Conservation (phyloP, 2,329 filamentous ascomycete genomes). For the Hymenoscyphus albidus region DNA sequence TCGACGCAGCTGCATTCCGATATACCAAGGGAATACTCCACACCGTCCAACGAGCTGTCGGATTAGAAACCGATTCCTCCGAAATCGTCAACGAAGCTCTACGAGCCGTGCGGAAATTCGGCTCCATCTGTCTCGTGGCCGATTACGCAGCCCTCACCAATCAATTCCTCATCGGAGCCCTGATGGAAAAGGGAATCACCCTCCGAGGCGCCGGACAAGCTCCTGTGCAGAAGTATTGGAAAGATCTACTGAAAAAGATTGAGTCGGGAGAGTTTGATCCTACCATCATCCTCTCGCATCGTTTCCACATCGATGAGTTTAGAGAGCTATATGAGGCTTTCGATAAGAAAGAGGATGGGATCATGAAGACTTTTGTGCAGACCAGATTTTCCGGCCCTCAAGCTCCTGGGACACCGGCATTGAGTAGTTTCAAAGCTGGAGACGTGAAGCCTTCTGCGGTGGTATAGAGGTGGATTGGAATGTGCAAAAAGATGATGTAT, state of each 20-base stretch:
- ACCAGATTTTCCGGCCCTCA: conserved; percentile 53
- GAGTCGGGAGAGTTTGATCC: conserved; percentile 67
- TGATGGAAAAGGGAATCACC: conserved; percentile 63
- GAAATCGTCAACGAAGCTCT: conserved; percentile 57
- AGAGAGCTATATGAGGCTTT: conserved; percentile 61
- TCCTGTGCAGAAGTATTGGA: conserved; percentile 74
- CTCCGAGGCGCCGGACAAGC: conserved; percentile 63
- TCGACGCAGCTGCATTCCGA: conserved; percentile 62
- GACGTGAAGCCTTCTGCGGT: conserved; percentile 18
- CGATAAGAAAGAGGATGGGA: conserved; percentile 57
- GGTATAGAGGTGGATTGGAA: neutral
- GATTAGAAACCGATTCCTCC: conserved; percentile 60
- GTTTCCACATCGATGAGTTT: conserved; percentile 69
- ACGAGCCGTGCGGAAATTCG: conserved; percentile 47
- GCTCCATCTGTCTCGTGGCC: conserved; percentile 58
- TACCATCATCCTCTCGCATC: conserved; percentile 75
- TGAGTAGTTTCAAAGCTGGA: conserved; percentile 41
- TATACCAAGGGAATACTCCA: conserved; percentile 58
- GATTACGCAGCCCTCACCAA: conserved; percentile 46
- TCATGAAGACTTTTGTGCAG: conserved; percentile 76
- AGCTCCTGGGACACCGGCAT: conserved; percentile 44
- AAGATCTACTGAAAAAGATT: conserved; percentile 64
- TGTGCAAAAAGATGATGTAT: too few relatives aligned
- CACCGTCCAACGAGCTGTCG: conserved; percentile 50
- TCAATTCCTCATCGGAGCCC: conserved; percentile 61